A percentile compares a stretch with the other conserved stretches of the same genome.
Conservation (phyloP, 106 monocot species). For the Dendrobium officinale region DNA sequence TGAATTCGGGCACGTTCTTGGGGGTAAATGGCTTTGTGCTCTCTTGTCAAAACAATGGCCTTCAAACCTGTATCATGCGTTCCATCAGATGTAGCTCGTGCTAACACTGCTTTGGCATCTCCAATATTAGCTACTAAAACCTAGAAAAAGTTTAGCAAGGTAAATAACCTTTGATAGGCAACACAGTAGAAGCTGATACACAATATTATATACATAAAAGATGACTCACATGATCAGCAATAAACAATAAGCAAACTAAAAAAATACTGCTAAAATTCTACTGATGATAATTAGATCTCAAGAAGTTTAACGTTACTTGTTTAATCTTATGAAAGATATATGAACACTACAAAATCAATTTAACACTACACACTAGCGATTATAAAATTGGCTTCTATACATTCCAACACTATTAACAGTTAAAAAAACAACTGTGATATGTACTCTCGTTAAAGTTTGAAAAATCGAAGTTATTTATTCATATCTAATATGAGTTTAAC, state of each 20-base stretch:
- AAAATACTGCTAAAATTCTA: background rate
- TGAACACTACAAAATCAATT: background rate
- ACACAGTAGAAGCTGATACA: background rate
- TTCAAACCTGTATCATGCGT: slow-evolving; percentile 34
- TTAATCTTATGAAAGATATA: background rate
- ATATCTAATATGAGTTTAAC: background rate
- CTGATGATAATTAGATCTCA: background rate
- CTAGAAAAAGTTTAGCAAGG: slow-evolving; percentile 18
- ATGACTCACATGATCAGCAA: background rate
- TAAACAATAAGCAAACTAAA: background rate
- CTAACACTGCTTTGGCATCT: slow-evolving; percentile 85
- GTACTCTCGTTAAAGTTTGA: background rate
- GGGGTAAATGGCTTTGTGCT: slow-evolving; percentile 88
- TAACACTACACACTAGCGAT: background rate
- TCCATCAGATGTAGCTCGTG: slow-evolving; percentile 37
- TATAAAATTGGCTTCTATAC: background rate
- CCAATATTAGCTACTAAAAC: slow-evolving; percentile 88
- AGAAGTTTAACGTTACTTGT: background rate
- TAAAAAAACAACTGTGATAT: background rate
- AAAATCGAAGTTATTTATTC: background rate
- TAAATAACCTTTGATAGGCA: background rate
- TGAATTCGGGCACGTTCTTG: slow-evolving; percentile 81
- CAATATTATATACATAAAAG: background rate
- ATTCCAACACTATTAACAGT: background rate
- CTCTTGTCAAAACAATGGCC: slow-evolving; percentile 87